phyloP scores from a whole-genome alignment of 495 filamentous ascomycete genomes.

The Hypoxylon crocopeplum region DNA sequence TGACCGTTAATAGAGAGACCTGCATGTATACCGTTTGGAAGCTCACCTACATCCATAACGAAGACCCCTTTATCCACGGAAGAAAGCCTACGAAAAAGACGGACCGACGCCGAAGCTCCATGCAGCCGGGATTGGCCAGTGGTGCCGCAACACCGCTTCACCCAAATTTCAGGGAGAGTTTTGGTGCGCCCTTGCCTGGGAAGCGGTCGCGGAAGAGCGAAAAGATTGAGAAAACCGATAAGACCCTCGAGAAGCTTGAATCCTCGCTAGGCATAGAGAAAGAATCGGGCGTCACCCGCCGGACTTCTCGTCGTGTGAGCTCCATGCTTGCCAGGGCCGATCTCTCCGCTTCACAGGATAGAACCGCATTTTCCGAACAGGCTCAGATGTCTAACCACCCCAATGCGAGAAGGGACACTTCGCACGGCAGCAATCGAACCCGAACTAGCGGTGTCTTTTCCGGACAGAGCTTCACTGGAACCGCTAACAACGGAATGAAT shows the following conservation, averaged over 20 bases:
- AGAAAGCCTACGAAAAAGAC: slow-evolving; percentile 58
- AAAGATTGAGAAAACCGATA: slow-evolving; percentile 56
- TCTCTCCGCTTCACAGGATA: slow-evolving; percentile 76
- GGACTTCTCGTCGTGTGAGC: slow-evolving; percentile 86
- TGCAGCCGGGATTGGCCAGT: slow-evolving; percentile 74
- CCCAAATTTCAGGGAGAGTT: slow-evolving; percentile 55
- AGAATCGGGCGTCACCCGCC: slow-evolving; percentile 62
- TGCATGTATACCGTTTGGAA: slow-evolving; percentile 82
- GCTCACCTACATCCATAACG: slow-evolving; percentile 68
- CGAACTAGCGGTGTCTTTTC: slow-evolving; percentile 64
- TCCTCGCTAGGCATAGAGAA: slow-evolving; percentile 78
- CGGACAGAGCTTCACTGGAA: slow-evolving; percentile 44
- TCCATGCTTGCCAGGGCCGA: slow-evolving; percentile 92
- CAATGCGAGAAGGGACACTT: slow-evolving; percentile 66
- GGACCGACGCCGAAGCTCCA: slow-evolving; percentile 81
- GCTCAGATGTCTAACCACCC: slow-evolving; percentile 55
- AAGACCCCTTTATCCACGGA: slow-evolving; percentile 59
- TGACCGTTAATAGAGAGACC: slow-evolving; percentile 78
- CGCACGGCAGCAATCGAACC: slow-evolving; percentile 72
- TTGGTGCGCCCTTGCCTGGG: slow-evolving; percentile 53
- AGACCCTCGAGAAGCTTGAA: slow-evolving; percentile 59
- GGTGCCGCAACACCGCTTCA: slow-evolving; percentile 82
- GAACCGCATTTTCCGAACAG: slow-evolving; percentile 76
- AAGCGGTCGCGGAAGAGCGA: slow-evolving; percentile 54
- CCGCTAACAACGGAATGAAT: slow-evolving; percentile 49